Conservation (phyloP, 441 rosid species). For the Brassica hybrid region DNA sequence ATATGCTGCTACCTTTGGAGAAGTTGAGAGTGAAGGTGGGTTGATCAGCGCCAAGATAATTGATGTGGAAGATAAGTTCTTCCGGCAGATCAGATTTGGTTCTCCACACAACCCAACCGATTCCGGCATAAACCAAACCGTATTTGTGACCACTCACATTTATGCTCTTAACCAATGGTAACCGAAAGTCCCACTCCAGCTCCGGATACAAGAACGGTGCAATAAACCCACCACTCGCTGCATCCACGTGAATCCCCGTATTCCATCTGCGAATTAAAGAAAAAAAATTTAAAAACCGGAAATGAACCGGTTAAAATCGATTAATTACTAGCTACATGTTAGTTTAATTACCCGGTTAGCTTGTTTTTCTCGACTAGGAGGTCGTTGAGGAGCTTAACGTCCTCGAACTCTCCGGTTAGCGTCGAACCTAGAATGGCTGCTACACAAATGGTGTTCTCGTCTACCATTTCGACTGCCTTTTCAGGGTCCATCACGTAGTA, state of each 20-base stretch:
- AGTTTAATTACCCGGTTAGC: constrained; percentile 44
- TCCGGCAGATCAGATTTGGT: constrained; percentile 56
- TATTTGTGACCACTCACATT: constrained; percentile 70
- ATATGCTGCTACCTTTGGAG: constrained; percentile 48
- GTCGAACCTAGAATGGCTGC: constrained; percentile 57
- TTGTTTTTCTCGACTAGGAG: constrained; percentile 53
- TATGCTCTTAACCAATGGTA: constrained; percentile 58
- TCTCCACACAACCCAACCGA: constrained; percentile 63
- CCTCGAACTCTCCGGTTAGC: constrained; percentile 56
- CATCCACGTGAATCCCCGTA: constrained; percentile 59
- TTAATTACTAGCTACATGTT: neutral
- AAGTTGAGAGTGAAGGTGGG: constrained; percentile 61
- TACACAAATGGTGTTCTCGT: constrained; percentile 56
- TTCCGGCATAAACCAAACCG: constrained; percentile 62
- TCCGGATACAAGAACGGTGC: constrained; percentile 58
- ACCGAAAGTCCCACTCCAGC: constrained; percentile 57
- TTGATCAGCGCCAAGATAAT: constrained; percentile 63
- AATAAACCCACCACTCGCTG: constrained; percentile 60
- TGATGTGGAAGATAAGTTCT: constrained; percentile 57
- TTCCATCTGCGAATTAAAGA: constrained; percentile 50
- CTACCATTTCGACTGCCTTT: constrained; percentile 54
- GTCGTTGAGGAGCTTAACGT: constrained; percentile 54
- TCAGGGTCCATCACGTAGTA: constrained; percentile 57
- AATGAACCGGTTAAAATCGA: neutral
- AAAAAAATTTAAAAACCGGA: neutral